Conservation (phyloP, 306 rosid species). For the Luffa aegyptiaca region DNA sequence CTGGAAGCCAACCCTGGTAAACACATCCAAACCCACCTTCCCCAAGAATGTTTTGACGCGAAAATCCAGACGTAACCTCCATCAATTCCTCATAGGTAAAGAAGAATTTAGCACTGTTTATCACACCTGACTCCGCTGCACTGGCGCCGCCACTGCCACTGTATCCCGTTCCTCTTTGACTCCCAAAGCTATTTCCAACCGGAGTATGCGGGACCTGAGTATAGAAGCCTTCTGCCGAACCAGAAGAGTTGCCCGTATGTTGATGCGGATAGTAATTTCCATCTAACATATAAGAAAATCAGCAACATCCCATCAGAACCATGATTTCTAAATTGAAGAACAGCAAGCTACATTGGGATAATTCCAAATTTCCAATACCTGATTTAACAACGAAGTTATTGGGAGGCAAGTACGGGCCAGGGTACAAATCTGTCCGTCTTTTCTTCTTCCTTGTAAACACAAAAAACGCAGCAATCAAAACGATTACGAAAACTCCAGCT, state of each 20-base stretch:
- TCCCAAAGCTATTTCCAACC: slow-evolving; percentile 18
- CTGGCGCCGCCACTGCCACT: slow-evolving; percentile 16
- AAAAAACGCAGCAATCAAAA: slow-evolving; percentile 29
- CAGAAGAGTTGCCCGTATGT: slow-evolving; percentile 25
- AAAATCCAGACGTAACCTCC: slow-evolving; percentile 61
- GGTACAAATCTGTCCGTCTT: slow-evolving; percentile 14
- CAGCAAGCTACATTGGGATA: background rate
- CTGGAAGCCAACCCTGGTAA: slow-evolving; percentile 59
- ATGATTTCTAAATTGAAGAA: background rate
- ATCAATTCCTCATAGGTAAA: slow-evolving; percentile 55
- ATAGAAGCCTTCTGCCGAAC: slow-evolving; percentile 23
- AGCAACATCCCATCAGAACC: slow-evolving; percentile 11
- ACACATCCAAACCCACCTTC: slow-evolving; percentile 93
- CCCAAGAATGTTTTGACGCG: slow-evolving; percentile 56
- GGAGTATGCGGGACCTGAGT: slow-evolving; percentile 23
- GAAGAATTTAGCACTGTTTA: slow-evolving; percentile 22
- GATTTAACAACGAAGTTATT: slow-evolving; percentile 20
- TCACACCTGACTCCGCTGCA: slow-evolving; percentile 28
- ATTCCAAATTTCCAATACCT: slow-evolving; percentile 19
- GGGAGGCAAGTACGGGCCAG: slow-evolving; percentile 22
- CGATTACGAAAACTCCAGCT: slow-evolving; percentile 35
- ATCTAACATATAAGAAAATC: slow-evolving; percentile 27
- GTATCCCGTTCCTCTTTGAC: slow-evolving; percentile 23
- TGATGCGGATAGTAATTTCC: slow-evolving; percentile 36
- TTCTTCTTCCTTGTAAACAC: slow-evolving; percentile 17